phyloP scores from a whole-genome alignment of 192 early-diverging fungal genomes.

The Pilaira anomala region DNA sequence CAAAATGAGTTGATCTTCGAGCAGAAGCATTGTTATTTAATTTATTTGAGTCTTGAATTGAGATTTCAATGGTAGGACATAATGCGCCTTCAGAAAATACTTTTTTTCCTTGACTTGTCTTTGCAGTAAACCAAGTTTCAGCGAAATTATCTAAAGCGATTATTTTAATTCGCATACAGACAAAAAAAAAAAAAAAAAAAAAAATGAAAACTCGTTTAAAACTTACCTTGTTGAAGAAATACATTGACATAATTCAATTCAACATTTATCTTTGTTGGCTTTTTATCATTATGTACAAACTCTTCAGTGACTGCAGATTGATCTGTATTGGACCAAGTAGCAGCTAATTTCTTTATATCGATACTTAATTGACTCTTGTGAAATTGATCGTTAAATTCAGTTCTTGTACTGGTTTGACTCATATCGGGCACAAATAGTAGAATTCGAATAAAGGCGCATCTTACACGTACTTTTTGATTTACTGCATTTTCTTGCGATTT shows the following conservation, averaged over 20 bases:
- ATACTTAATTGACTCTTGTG: conserved; percentile 26
- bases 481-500: conserved; percentile 4
- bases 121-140: conserved; percentile 38
- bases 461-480: not conserved
- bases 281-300: not conserved
- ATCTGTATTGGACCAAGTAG: not conserved
- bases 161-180: not conserved
- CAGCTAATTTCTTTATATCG: conserved; percentile 23
- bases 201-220: conserved; percentile 12
- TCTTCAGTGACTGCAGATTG: not conserved
- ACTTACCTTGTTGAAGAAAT: conserved; percentile 24
- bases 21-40: conserved; percentile 9
- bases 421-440: conserved; percentile 34
- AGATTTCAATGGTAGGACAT: conserved; percentile 45
- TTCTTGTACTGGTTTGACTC: conserved; percentile 23
- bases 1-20: conserved; percentile 23
- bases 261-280: conserved; percentile 27
- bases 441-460: conserved; percentile 24
- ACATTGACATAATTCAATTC: conserved; percentile 29
- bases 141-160: conserved; percentile 13
- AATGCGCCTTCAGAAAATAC: conserved; percentile 18
- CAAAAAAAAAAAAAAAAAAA: not conserved
- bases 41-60: conserved; percentile 24
- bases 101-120: not conserved
- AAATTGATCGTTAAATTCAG: conserved; percentile 22